Conservation (phyloP, 163 green algal species). For the Scenedesmus sp. region DNA sequence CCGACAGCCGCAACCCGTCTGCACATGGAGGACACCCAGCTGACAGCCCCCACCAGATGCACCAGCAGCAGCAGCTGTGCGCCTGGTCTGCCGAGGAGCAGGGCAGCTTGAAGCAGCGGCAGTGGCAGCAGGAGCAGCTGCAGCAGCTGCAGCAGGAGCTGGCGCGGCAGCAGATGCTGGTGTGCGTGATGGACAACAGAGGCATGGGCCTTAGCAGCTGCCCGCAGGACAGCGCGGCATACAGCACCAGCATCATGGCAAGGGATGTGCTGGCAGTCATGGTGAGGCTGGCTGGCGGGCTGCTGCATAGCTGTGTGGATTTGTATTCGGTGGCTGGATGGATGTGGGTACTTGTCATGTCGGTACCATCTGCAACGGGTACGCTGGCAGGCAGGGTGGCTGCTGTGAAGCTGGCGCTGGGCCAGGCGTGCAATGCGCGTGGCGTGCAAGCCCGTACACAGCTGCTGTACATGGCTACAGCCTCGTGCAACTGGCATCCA, state of each 20-base stretch:
- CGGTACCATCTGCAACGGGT: too few relatives aligned
- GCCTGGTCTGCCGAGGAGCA: neutral
- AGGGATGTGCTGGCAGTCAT: conserved; percentile 70
- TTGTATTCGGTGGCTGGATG: too few relatives aligned
- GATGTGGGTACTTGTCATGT: too few relatives aligned
- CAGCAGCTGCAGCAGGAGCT: neutral
- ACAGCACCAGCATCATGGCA: conserved; percentile 74
- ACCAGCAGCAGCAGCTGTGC: conserved; percentile 43
- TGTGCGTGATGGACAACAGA: conserved; percentile 73
- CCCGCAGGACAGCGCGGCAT: conserved; percentile 51
- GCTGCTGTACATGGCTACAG: too few relatives aligned
- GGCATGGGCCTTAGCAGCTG: conserved; percentile 70
- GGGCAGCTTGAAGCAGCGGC: neutral
- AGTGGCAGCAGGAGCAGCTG: neutral
- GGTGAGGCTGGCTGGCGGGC: conserved; percentile 50
- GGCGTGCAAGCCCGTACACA: too few relatives aligned
- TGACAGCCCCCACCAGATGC: conserved; percentile 42
- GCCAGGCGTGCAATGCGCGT: too few relatives aligned
- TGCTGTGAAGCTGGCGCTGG: too few relatives aligned
- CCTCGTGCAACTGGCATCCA: too few relatives aligned
- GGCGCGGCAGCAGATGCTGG: conserved; percentile 40
- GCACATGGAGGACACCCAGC: neutral
- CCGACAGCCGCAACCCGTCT: neutral
- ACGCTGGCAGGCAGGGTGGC: too few relatives aligned
- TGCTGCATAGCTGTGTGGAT: neutral